These are phyloP conservation scores for Manihot esculenta DNA, from an alignment of 441 rosid genomes.

Conservation along the genomic window DNA sequence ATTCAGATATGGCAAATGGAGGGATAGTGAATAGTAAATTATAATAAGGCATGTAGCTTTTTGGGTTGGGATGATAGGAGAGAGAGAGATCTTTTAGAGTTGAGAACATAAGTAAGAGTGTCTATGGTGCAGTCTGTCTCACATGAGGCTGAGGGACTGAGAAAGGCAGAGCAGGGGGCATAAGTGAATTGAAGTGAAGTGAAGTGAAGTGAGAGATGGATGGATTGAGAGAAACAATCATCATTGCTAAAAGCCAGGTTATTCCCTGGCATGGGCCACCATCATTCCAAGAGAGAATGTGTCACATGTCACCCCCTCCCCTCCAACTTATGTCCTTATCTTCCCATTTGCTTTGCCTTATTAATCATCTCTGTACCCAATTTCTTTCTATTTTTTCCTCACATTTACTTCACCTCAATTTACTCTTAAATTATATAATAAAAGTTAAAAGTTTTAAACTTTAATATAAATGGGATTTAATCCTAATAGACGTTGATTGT, in stretches of 20 bases:
- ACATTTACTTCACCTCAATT: no score
- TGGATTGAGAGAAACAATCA: conserved; percentile 11
- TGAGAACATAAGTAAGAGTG: no score
- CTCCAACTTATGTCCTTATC: conserved; percentile 31
- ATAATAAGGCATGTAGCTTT: conserved; percentile 23
- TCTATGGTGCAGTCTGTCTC: no score
- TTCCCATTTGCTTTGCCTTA: conserved; percentile 28
- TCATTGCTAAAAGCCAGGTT: conserved; percentile 52
- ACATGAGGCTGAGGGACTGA: no score
- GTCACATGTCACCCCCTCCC: conserved; percentile 44
- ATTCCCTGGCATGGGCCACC: conserved; percentile 69
- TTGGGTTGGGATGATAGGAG: conserved; percentile 1
- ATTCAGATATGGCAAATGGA: not conserved
- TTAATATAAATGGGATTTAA: no score
- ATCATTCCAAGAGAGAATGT: conserved; percentile 48
- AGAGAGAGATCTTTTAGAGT: not conserved
- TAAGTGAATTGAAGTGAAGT: conserved; percentile 3
- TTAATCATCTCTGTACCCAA: conserved; percentile 14
- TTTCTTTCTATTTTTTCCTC: conserved; percentile 13
- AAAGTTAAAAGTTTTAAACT: no score
- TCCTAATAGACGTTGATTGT: no score
- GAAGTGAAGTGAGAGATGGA: conserved; percentile 8
- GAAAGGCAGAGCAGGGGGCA: no score
- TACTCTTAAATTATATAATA: no score
- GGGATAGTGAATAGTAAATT: not conserved